Percentiles rank a stretch among this genome's conserved stretches.
Conservation (phyloP, 345 rosid species). For the Salix caprea region DNA sequence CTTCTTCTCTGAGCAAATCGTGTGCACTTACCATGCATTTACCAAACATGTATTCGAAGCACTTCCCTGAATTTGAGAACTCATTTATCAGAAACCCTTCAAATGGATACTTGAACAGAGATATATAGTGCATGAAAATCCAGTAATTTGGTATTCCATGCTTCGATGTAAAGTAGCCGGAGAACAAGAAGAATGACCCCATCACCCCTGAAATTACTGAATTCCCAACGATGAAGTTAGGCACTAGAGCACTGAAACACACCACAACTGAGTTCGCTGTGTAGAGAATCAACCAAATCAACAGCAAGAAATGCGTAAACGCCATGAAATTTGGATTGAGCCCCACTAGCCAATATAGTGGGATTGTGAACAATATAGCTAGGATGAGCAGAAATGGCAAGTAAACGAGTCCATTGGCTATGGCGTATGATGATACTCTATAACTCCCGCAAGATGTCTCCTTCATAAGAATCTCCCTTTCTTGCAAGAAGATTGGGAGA, state of each 20-base stretch:
- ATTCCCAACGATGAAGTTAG: conserved; percentile 86
- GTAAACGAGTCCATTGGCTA: conserved; percentile 85
- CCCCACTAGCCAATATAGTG: conserved; percentile 90
- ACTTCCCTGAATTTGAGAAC: conserved; percentile 72
- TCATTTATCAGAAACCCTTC: conserved; percentile 90
- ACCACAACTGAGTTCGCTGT: conserved; percentile 95
- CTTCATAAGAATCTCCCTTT: conserved; percentile 83
- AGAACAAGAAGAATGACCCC: conserved; percentile 95
- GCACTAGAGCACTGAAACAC: conserved; percentile 87
- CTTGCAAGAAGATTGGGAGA: conserved; percentile 83
- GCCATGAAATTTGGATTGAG: conserved; percentile 60
- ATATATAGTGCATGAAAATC: conserved; percentile 92
- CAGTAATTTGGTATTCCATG: conserved; percentile 76
- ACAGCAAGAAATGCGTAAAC: conserved; percentile 61
- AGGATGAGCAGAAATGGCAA: conserved; percentile 84
- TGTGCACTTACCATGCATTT: conserved; percentile 60
- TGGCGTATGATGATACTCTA: conserved; percentile 79
- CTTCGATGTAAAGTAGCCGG: conserved; percentile 87
- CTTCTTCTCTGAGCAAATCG: conserved; percentile 68
- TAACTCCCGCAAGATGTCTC: conserved; percentile 87
- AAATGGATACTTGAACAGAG: conserved; percentile 92
- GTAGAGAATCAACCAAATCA: conserved; percentile 92
- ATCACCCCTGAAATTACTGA: conserved; percentile 88
- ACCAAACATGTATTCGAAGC: conserved; percentile 66
- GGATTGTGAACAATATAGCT: conserved; percentile 61